A percentile compares a stretch with the other conserved stretches of the same genome.
These are phyloP conservation scores for Linderniella brevidens DNA, from an alignment of 257 asterid species.

Conservation along the genomic window DNA sequence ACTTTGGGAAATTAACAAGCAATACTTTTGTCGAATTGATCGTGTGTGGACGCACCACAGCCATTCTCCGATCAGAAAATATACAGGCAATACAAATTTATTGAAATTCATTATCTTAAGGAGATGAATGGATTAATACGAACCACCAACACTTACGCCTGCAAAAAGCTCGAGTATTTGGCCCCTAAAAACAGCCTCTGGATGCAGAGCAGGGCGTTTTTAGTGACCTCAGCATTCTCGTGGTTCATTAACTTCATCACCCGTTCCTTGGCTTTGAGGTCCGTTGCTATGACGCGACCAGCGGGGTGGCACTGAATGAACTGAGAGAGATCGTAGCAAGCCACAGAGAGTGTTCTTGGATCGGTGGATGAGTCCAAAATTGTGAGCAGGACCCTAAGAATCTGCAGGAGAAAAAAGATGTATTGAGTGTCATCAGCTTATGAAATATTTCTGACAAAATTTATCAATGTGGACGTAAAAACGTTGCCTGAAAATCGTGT, in stretches of 20 bases:
- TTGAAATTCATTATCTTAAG: too few species aligned
- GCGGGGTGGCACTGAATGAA: conserved; percentile 86
- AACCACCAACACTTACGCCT: conserved; percentile 36
- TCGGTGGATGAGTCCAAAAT: conserved; percentile 74
- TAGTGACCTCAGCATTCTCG: conserved; percentile 73
- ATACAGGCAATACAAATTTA: too few species aligned
- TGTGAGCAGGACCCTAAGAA: conserved; percentile 68
- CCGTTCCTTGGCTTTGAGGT: conserved; percentile 89
- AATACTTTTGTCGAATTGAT: too few species aligned
- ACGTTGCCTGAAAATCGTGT: conserved; percentile 80
- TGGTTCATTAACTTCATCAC: conserved; percentile 95
- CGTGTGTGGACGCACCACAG: too few species aligned
- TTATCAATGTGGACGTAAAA: too few species aligned
- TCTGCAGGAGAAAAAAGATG: conserved; percentile 25
- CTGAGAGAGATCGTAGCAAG: conserved; percentile 84
- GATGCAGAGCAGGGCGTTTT: conserved; percentile 83
- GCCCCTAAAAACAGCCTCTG: conserved; percentile 93
- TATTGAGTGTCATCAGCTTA: not conserved
- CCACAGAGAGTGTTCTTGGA: conserved; percentile 76
- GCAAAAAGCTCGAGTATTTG: conserved; percentile 91
- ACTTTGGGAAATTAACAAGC: too few species aligned
- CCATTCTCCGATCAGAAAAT: too few species aligned
- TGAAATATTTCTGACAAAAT: not conserved
- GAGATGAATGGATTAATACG: too few species aligned
- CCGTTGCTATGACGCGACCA: conserved; percentile 66